Base-by-base conservation (phyloP, 768 basidiomycete species). In the Xanthoconium purpureum region DNA sequence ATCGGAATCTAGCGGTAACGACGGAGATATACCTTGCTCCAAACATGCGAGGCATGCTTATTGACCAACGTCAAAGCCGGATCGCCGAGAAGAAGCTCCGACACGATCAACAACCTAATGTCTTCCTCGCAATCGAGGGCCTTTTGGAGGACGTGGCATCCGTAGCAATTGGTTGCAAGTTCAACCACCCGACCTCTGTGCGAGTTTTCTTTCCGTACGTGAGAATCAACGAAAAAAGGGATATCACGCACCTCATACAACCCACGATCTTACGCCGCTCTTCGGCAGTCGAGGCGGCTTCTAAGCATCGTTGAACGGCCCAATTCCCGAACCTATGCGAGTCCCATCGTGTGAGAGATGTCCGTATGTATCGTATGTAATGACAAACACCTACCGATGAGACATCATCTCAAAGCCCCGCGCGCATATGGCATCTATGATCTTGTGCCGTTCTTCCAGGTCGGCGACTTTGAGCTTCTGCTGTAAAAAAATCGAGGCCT, bases 321-420 rank as follows among this genome's bases (percentile, higher is more conserved):
- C 91, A 93, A 64, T 94, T 94, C 3, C 91, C 91, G 60, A 94
- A 94, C n/a, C 91, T 90, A 64, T 54, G 52, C 24, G 56, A 55
- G 35, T 57, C 47, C 29, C 32, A 47, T 46, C 50, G 28, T 38
- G 58, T 64, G 43, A 47, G 57, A 32, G 6, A 36, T 38, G 47
- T 14, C 18, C 13, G 37, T n/a, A 24, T 37, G 5, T 50, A 33
- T 30, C 55, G 50, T 59, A 18, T 55, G 50, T 59, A 18, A 60
- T 3, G 18, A 56, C 20, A 32, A 55, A 57, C 47, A 46, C 32
- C 37, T 66, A 88, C 88, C 89, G 79, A 68, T 91, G 87, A 55
- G 89, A 91, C 91, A 94, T 94, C 91, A 93, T 93, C 69, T 94
- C 91, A 59, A 89, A 90, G 1, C 91, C 91, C 13, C 85, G 81